A percentile compares a stretch with the other conserved stretches of the same genome.
phyloP scores from a whole-genome alignment of 129 eudicot species.

The Escallonia rubra region DNA sequence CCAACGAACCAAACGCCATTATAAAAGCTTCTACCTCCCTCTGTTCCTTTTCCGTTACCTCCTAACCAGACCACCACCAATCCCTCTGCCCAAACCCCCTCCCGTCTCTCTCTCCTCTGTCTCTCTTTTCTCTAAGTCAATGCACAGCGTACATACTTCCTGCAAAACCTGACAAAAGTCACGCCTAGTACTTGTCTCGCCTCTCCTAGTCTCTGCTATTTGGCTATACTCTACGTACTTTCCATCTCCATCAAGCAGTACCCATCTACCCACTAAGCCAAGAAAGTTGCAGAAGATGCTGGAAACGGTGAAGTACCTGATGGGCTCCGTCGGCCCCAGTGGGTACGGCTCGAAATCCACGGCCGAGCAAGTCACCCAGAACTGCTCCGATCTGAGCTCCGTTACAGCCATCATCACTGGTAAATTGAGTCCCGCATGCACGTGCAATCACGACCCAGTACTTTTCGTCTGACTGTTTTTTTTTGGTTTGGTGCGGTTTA shows the following conservation, averaged over 20 bases:
- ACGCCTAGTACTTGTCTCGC: not conserved
- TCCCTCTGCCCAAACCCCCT: not conserved
- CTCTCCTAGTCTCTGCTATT: constrained; percentile 12
- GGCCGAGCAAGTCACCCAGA: constrained; percentile 71
- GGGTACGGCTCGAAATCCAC: constrained; percentile 95
- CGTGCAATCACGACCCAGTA: constrained; percentile 26
- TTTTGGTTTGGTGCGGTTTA: not conserved
- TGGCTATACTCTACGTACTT: constrained; percentile 10
- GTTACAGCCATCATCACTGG: constrained; percentile 82
- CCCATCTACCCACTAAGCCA: no score
- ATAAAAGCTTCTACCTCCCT: constrained; percentile 5
- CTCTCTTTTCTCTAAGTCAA: not conserved
- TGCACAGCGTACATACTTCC: not conserved
- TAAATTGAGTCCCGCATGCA: constrained; percentile 27
- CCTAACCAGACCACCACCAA: constrained; percentile 3
- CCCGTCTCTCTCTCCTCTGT: not conserved
- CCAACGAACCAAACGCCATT: constrained; percentile 11
- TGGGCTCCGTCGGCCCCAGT: constrained; percentile 79
- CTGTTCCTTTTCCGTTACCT: not conserved
- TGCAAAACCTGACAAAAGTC: constrained; percentile 7
- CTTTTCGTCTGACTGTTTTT: not conserved
- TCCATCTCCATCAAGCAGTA: constrained; percentile 4
- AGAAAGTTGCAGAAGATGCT: constrained; percentile 32
- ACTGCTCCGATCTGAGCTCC: constrained; percentile 35
- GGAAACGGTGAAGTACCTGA: constrained; percentile 57